These are phyloP conservation scores for Nepenthes mirabilis DNA, from an alignment of 148 eudicot species.

Conservation along the genomic window DNA sequence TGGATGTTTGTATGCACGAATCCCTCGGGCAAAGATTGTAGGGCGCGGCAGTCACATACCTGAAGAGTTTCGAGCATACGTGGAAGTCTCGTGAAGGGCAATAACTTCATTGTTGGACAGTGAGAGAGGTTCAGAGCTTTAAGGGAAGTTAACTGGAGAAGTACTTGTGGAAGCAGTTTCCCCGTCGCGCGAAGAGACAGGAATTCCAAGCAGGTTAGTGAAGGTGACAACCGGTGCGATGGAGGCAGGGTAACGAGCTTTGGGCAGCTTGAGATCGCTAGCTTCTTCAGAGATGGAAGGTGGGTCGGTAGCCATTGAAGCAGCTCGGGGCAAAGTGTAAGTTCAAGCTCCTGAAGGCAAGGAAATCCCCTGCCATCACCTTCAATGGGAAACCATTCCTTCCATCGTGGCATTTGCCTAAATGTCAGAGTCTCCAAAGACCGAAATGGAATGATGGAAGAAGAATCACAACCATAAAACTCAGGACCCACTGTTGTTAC, in stretches of 20 bases:
- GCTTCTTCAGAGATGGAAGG: slow-evolving; percentile 7
- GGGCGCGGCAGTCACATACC: too few relatives aligned
- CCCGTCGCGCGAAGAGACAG: too few relatives aligned
- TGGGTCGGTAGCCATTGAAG: neutral
- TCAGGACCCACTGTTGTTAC: slow-evolving; percentile 7
- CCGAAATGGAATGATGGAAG: slow-evolving; percentile 8
- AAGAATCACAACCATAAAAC: slow-evolving; percentile 6
- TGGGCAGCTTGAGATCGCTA: neutral
- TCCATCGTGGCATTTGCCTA: slow-evolving; percentile 9
- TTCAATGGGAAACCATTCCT: slow-evolving; percentile 5
- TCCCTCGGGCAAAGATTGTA: too few relatives aligned
- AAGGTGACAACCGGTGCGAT: too few relatives aligned
- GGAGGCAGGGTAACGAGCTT: neutral
- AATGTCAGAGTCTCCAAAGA: slow-evolving; percentile 9
- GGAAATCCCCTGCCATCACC: slow-evolving; percentile 4
- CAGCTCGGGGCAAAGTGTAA: slow-evolving; percentile 8
- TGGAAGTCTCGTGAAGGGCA: too few relatives aligned
- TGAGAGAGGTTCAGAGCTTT: too few relatives aligned
- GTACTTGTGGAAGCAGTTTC: too few relatives aligned
- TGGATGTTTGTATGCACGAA: too few relatives aligned
- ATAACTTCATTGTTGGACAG: too few relatives aligned
- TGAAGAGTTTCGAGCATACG: too few relatives aligned
- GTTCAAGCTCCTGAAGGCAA: slow-evolving; percentile 5
- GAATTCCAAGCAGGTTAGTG: too few relatives aligned
- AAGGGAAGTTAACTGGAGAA: too few relatives aligned